These are phyloP conservation scores for Ceratobasidium theobromae DNA, from an alignment of 1,284 basidiomycete species.

Conservation along the genomic window DNA sequence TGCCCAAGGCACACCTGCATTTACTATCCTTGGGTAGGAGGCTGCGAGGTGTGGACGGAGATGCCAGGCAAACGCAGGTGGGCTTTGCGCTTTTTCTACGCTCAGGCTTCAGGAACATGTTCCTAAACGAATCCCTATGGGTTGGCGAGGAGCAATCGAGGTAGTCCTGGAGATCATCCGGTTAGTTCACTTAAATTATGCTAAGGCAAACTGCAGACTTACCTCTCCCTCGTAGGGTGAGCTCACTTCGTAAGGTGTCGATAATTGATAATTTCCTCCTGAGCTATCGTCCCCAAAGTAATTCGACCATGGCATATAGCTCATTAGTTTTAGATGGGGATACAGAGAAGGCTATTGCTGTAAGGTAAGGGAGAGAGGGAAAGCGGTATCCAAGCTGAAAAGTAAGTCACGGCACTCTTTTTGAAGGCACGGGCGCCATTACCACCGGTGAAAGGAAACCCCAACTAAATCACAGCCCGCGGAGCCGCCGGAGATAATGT, in stretches of 20 bases:
- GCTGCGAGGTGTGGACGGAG: conserved; percentile 21
- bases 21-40: conserved; percentile 1
- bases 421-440: conserved; percentile 18
- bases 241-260: conserved; percentile 3
- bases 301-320: conserved; percentile 14
- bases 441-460: not conserved
- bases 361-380: conserved; percentile 1
- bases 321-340: conserved; percentile 8
- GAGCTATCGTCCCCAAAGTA: conserved; percentile 6
- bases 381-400: not conserved
- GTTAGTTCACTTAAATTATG: not conserved
- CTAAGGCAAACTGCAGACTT: not conserved
- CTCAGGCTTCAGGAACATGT: conserved; percentile 11
- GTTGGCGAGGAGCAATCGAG: not conserved
- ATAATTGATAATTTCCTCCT: conserved; percentile 19
- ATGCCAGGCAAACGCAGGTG: conserved; percentile 6
- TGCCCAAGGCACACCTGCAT: conserved; percentile 5
- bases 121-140: conserved; percentile 3
- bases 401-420: not conserved
- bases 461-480: not conserved
- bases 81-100: conserved; percentile 9
- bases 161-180: not conserved
- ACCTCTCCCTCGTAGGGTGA: conserved; percentile 12
- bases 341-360: not conserved
- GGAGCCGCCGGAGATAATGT: conserved; percentile 12